phyloP scores from a whole-genome alignment of 1,139 yeast genomes.

The Tardiomyces depauwii region DNA sequence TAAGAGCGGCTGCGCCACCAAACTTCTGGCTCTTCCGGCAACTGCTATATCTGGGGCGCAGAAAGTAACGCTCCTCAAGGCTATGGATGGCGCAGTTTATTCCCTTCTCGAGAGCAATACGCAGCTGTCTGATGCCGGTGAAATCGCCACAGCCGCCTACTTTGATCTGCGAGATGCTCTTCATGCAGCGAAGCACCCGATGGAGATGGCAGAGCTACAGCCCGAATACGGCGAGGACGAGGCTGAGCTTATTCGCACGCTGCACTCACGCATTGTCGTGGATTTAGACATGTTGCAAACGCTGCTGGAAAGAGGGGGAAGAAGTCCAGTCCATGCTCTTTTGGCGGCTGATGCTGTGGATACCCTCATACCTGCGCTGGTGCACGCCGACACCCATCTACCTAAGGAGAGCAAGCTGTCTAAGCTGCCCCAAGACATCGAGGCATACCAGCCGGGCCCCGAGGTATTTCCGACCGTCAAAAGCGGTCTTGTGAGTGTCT shows the following conservation, averaged over 20 bases:
- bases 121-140: background rate
- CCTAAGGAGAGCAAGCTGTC: conserved; percentile 17
- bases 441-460: background rate
- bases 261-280: conserved; percentile 9
- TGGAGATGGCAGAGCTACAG: conserved; percentile 6
- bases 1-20: background rate
- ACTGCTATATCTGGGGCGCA: background rate
- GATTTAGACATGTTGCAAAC: conserved; percentile 9
- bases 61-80: background rate
- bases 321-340: background rate
- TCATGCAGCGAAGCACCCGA: conserved; percentile 9
- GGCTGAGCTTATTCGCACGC: conserved; percentile 6
- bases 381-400: conserved; percentile 15
- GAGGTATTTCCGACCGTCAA: conserved; percentile 22
- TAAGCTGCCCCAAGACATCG: conserved; percentile 7
- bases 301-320: conserved; percentile 6
- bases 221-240: conserved; percentile 7
- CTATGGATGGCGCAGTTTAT: conserved; percentile 13
- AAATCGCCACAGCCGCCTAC: background rate
- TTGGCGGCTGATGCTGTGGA: conserved; percentile 4
- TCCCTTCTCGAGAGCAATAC: conserved; percentile 5
- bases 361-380: conserved; percentile 12
- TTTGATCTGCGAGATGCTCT: conserved; percentile 4
- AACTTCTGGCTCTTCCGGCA: background rate
- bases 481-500: conserved; percentile 16